Conservation (phyloP, 148 eudicot genomes). For the Arctostaphylos glauca region DNA sequence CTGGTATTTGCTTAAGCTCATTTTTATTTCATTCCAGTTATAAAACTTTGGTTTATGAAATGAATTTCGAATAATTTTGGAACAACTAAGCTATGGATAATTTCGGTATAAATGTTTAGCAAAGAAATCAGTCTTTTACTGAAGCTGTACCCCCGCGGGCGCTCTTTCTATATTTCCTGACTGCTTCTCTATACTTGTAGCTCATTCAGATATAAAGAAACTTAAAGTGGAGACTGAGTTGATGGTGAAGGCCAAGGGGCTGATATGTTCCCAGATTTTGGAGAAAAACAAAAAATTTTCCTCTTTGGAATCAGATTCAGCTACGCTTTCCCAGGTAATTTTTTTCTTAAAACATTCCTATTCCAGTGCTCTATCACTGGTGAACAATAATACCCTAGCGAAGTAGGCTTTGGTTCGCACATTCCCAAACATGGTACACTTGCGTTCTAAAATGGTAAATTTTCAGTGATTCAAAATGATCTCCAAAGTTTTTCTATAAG, state of each 20-base stretch:
- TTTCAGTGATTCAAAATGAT: too few species aligned
- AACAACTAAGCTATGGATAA: neutral
- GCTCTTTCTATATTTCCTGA: neutral
- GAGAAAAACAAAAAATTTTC: constrained; percentile 64
- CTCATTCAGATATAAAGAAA: constrained; percentile 45
- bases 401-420: too few species aligned
- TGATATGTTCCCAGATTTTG: constrained; percentile 64
- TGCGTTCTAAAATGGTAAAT: too few species aligned
- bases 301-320: constrained; percentile 61
- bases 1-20: neutral
- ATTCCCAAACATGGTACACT: too few species aligned
- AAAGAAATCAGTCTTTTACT: neutral
- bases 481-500: too few species aligned
- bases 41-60: neutral
- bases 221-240: constrained; percentile 56
- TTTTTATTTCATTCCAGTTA: neutral
- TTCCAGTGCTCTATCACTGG: neutral
- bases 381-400: too few species aligned
- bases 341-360: neutral
- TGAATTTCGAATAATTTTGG: neutral
- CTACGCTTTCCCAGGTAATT: constrained; percentile 61
- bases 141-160: too few species aligned
- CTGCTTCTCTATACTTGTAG: constrained; percentile 34
- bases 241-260: constrained; percentile 55
- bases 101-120: neutral